Base-by-base conservation (phyloP, 2,329 filamentous ascomycete genomes). In the Fusarium incarnatum region DNA sequence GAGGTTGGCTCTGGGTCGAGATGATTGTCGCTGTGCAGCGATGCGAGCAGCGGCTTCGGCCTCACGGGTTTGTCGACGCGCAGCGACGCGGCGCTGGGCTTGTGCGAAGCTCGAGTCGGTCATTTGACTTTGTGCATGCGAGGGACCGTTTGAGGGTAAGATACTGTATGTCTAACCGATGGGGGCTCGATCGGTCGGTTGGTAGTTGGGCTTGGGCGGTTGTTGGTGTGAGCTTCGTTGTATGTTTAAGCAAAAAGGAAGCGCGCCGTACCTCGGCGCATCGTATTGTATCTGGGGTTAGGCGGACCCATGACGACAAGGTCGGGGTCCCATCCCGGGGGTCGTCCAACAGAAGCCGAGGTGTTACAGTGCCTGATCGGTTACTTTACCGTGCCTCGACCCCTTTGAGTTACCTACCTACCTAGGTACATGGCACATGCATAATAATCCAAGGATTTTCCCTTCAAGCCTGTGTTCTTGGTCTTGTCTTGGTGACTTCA, bases 61-160 rank as follows among this genome's bases (percentile, higher is more conserved):
- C 80, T 94, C 92, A 79, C 92, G 91, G 68, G 90, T 90, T 78
- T 89, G 88, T 76, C 94, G 93, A 76, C 94, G 92, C 74, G 92
- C 91, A 71, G 92, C 87, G 65, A 98, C 90, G 79, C 94, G 93
- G 82, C 92, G 88, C 83, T 98, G 94, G 71, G 95, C 95, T 79
- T 93, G 91, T 80, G 92, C 91, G 82, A 98, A 98, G 81, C 92
- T 92, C 67, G 83, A 81, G 67, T 84, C 82, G 76, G 81, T 85
- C 85, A 86, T 86, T 72, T 72, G 71, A 65, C 62, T 64, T 73
- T 30, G 20, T 60, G 79, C 77, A 80, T 81, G 60, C 70, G 68
- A 52, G 64, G 23, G 54, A 49, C 62, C 42, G 55, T n/a, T 37
- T 22, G 20, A 40, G 44, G 18, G 48, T 40, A 41, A 30, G 42